Base-by-base conservation (phyloP, 208 protist genomes). In the Leishmania mexicana region DNA sequence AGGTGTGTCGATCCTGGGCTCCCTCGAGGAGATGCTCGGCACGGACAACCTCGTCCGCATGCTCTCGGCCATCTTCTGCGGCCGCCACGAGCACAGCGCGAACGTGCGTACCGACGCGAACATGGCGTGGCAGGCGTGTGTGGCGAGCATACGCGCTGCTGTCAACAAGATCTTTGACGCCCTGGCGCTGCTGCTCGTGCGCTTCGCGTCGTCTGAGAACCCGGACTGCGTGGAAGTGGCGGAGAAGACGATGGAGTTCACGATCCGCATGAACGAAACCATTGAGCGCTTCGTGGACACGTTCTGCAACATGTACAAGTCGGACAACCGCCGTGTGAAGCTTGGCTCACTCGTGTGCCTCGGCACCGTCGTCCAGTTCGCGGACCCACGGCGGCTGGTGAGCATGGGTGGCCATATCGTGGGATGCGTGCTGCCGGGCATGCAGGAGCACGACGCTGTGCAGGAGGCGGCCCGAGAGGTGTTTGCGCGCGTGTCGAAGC, bases 211-310 rank as follows among this genome's bases (percentile, higher is more conserved):
- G 28, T 96, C 92, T 3, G 87, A 89, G 65, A 97, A 96, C 85
- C 87, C 85, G 51, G 95, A 98, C 85, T 98, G 93, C 83, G 92
- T 94, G 24, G 93, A 97, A 64, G 89, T 96, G 62, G 88, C 93
- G 40, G 77, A 88, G 72, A 96, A 94, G 79, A 96, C 92, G 35
- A 97, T 98, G 83, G 95, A 97, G 85, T 98, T 96, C 88, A 98
- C 93, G 49, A 92, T 84, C 2, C 90, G 95, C 75, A 90, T 98
- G 75, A 89, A 89, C 80, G 95, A 98, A 81, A 96, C 90, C 64
- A 92, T 97, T 72, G 95, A 98, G 54, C 86, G 82, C 57, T 96
- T 98, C 67, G 89, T 98, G 82, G 87, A 92, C 70, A 51, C 76
- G 38, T 88, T 97, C 75, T 97, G 93, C 80, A 81, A 83, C 68